Evolutionary conservation across 192 early-diverging fungal genomes (phyloP).

Genomic region (Chytriomyces confervae): DNA sequence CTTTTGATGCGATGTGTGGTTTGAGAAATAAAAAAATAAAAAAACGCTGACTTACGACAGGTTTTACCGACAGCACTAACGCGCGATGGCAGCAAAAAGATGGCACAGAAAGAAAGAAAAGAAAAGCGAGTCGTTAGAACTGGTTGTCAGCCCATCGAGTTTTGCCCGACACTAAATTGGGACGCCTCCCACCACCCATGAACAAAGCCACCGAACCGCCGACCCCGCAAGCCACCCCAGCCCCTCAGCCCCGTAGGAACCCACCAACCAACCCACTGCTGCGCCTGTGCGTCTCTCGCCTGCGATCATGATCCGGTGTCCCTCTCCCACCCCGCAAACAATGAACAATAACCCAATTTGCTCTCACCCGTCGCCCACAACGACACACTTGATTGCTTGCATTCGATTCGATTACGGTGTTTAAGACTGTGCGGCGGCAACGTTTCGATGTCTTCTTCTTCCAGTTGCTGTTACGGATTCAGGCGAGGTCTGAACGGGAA

Average conservation of each 20-base stretch:
- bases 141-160: no score
- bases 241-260: neutral
- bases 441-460: no score
- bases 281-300: neutral
- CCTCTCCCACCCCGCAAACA: no score
- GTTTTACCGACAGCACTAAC: constrained; percentile 92
- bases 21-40: neutral
- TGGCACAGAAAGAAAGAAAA: constrained; percentile 15
- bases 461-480: neutral
- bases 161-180: neutral
- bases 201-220: neutral
- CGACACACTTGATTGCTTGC: constrained; percentile 93
- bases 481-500: neutral
- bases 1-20: no score
- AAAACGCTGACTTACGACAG: constrained; percentile 64
- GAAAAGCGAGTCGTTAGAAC: neutral
- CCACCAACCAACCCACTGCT: neutral
- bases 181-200: neutral
- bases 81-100: no score
- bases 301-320: neutral
- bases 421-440: neutral
- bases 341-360: no score
- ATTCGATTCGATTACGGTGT: constrained; percentile 43
- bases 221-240: neutral
- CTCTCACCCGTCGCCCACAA: constrained; percentile 84